Conservation (phyloP, 202 grass and related monocot genomes). For the Setaria italica region DNA sequence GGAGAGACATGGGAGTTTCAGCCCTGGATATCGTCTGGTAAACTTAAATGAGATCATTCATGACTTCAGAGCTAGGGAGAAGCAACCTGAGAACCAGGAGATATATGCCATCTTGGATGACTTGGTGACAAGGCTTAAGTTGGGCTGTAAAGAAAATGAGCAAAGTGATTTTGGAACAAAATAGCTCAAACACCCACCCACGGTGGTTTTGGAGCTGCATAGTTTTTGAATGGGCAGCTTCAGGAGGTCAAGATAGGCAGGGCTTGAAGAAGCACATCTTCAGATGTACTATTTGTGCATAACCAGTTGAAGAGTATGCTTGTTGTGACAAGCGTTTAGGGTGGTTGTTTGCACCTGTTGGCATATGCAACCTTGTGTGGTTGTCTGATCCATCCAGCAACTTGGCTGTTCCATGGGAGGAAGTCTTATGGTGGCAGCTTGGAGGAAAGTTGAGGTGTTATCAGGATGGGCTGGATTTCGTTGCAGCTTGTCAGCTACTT, state of each 20-base stretch:
- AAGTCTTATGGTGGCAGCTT: background rate
- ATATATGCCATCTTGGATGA: constrained; percentile 66
- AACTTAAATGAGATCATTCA: constrained; percentile 62
- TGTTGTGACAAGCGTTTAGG: background rate
- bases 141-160: constrained; percentile 14
- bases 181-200: background rate
- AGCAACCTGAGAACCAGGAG: constrained; percentile 49
- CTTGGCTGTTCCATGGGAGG: background rate
- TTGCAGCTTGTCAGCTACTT: background rate
- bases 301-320: background rate
- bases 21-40: constrained; percentile 62
- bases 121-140: constrained; percentile 40
- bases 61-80: constrained; percentile 55
- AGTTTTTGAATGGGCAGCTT: background rate
- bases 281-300: background rate
- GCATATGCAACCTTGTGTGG: background rate
- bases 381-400: background rate
- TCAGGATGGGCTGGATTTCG: background rate
- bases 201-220: constrained; percentile 4
- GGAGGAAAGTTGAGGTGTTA: background rate
- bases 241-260: background rate
- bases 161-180: constrained; percentile 9
- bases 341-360: background rate
- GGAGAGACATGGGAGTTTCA: constrained; percentile 47
- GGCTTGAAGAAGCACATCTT: background rate